Conservation (phyloP, 164 flowering plant genomes). For the Kingdonia uniflora region DNA sequence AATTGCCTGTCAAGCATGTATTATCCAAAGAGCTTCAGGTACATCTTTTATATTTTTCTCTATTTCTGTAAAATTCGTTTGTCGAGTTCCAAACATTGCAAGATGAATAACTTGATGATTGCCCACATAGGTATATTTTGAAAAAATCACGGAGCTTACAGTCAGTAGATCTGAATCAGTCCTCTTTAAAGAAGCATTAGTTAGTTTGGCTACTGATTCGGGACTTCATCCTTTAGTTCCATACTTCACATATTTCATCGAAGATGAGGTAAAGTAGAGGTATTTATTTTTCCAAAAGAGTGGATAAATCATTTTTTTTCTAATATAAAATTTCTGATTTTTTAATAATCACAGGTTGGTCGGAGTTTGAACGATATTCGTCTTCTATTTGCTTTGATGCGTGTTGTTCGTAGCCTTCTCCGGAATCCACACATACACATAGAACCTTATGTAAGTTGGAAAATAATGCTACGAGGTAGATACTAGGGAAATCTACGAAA, state of each 20-base stretch:
- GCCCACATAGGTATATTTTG: slow-evolving; percentile 80
- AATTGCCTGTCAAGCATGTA: slow-evolving; percentile 79
- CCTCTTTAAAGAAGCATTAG: slow-evolving; percentile 71
- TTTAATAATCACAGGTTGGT: slow-evolving; percentile 45
- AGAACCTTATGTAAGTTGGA: slow-evolving; percentile 91
- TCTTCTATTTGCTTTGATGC: slow-evolving; percentile 86
- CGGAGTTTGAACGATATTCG: slow-evolving; percentile 44
- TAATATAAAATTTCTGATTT: not conserved
- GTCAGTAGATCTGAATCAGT: slow-evolving; percentile 47
- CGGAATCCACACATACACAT: slow-evolving; percentile 84
- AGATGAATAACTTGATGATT: slow-evolving; percentile 5
- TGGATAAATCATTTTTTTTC: not conserved
- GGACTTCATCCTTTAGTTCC: slow-evolving; percentile 98
- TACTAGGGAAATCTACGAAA: not conserved
- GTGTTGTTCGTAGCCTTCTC: slow-evolving; percentile 79
- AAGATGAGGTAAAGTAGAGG: slow-evolving; percentile 65
- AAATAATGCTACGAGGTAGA: not conserved
- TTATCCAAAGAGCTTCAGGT: slow-evolving; percentile 95
- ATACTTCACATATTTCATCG: slow-evolving; percentile 74
- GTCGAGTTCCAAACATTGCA: not conserved
- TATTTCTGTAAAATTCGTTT: not conserved
- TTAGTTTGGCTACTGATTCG: slow-evolving; percentile 81
- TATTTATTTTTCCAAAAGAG: not conserved
- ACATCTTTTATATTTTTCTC: not conserved
- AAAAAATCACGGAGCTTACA: slow-evolving; percentile 77